Conservation (phyloP, 495 filamentous ascomycete species). For the Pyrenopolyporus hunteri region DNA sequence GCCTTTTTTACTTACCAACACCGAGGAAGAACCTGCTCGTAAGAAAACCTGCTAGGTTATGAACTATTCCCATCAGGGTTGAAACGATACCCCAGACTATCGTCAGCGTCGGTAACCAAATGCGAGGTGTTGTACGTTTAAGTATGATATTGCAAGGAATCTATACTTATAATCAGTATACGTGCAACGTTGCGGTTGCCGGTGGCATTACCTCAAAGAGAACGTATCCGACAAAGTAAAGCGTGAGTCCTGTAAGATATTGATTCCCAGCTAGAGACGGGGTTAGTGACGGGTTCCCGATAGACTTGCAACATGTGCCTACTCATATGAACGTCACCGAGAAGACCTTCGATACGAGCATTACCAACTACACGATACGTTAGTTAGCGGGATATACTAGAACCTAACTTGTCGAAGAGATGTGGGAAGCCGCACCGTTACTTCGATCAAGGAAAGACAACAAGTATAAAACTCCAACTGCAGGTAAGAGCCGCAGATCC, state of each 20-base stretch:
- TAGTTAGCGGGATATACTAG: neutral
- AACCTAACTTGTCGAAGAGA: neutral
- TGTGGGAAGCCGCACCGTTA: conserved; percentile 58
- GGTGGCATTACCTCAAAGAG: conserved; percentile 58
- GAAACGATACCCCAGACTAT: conserved; percentile 65
- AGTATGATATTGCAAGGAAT: conserved; percentile 77
- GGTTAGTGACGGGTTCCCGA: neutral
- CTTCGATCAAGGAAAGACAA: conserved; percentile 77
- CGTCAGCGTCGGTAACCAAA: conserved; percentile 59
- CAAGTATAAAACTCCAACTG: conserved; percentile 71
- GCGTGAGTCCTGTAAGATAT: conserved; percentile 71
- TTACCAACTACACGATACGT: conserved; percentile 47
- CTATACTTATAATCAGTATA: conserved; percentile 38
- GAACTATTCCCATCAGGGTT: conserved; percentile 71
- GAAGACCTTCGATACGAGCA: conserved; percentile 66
- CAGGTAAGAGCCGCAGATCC: conserved; percentile 68
- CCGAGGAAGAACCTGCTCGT: conserved; percentile 67
- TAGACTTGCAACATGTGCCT: neutral
- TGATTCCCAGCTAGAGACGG: conserved; percentile 61
- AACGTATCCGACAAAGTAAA: conserved; percentile 81
- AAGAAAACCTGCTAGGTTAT: conserved; percentile 69
- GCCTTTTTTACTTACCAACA: conserved; percentile 34
- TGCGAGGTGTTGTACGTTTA: conserved; percentile 70
- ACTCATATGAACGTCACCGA: conserved; percentile 67
- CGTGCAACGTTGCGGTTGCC: neutral